Base-by-base conservation (phyloP, 306 rosid genomes). In the Begonia peltatifolia region DNA sequence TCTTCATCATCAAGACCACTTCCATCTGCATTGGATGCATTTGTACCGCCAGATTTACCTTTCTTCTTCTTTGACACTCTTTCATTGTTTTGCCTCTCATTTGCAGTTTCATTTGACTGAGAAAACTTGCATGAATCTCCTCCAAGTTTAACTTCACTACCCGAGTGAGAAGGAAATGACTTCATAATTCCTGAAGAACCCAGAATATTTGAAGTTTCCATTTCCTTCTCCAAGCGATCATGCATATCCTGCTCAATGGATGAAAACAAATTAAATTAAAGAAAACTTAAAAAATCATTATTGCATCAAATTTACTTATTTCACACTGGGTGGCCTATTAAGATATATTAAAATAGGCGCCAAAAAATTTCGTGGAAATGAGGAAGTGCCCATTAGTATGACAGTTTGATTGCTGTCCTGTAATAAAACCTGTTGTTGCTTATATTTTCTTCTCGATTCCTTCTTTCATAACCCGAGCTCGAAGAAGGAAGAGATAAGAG, bases 21-120 rank as follows among this genome's bases (percentile, higher is more conserved):
- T 60, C 82, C 99, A 42, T 77, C 73, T 62, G 62, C 67, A 69
- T 65, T 71, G 48, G 70, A 67, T 52, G 51, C 56, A 12, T 44
- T 46, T 58, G 44, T 76, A 54, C 82, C 87, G 44, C 87, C 4
- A 53, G 64, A 67, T 76, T 80, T 87, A 35, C 93, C 87, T 69
- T 47, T 83, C 73, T 83, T 90, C 79, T 79, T 90, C 84, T 77
- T 90, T 35, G 86, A 67, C 42, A 83, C 95, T 70, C 71, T 90
- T 58, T 84, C 97, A 11, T 22, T 9, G 6, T 68, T 62, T 41
- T 80, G 84, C 70, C 70, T 81, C 53, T 86, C 88, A 61, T 48
- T 67, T 11, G 17, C 76, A 63, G 16, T 54, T 52, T 80, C 95
- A 61, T n/a, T 75, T 63, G 80, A 73, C 50, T 74, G 94, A 12